Evolutionary conservation across 2,329 filamentous ascomycete species (phyloP).

Genomic region (Ophiocordyceps camponoti-leonardi): DNA sequence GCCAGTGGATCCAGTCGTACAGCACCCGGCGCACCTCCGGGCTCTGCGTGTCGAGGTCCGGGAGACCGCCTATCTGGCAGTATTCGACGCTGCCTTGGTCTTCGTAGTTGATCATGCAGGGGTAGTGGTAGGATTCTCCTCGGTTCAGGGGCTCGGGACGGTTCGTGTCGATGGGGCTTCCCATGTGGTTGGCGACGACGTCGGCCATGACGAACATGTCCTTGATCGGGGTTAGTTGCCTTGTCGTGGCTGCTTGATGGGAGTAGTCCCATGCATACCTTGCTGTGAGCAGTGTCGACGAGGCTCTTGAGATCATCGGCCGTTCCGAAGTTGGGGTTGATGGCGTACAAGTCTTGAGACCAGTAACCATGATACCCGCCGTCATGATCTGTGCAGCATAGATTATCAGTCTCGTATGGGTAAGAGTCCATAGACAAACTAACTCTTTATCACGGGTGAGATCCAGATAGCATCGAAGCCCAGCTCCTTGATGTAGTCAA

Average conservation of each 20-base stretch:
- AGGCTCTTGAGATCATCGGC: slow-evolving; percentile 40
- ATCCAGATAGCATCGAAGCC: slow-evolving; percentile 43
- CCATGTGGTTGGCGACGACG: slow-evolving; percentile 42
- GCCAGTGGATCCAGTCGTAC: slow-evolving; percentile 38
- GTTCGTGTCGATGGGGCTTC: slow-evolving; percentile 27
- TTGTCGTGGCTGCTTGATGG: background rate
- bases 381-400: slow-evolving; percentile 17
- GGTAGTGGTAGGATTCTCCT: slow-evolving; percentile 39
- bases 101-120: slow-evolving; percentile 38
- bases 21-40: slow-evolving; percentile 29
- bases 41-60: slow-evolving; percentile 42
- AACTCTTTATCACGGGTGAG: slow-evolving; percentile 34
- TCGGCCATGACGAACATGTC: slow-evolving; percentile 41
- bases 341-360: slow-evolving; percentile 27
- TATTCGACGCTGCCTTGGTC: slow-evolving; percentile 27
- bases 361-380: slow-evolving; percentile 38
- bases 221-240: slow-evolving; percentile 2
- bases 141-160: slow-evolving; percentile 29
- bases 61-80: slow-evolving; percentile 41
- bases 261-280: slow-evolving; percentile 1
- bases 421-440: slow-evolving; percentile 8
- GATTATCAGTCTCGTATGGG: too few relatives aligned
- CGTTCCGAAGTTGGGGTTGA: slow-evolving; percentile 43
- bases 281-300: slow-evolving; percentile 32
- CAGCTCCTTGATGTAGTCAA: slow-evolving; percentile 47